Evolutionary conservation across 2,329 filamentous ascomycete genomes (phyloP).

Genomic region (Talaromyces amestolkiae): DNA sequence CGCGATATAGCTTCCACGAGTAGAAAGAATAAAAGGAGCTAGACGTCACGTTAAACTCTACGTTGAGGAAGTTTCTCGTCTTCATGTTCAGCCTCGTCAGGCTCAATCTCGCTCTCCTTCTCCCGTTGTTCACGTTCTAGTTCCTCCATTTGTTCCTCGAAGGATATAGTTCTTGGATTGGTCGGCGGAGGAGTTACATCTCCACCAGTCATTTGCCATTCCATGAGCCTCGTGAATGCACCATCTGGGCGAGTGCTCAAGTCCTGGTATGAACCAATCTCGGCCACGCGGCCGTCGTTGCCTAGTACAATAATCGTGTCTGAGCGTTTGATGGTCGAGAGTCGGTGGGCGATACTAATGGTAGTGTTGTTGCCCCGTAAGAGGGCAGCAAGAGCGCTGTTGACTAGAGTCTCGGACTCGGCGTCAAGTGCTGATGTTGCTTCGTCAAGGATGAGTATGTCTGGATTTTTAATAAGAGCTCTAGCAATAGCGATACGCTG

Average conservation of each 20-base stretch:
- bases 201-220: slow-evolving; percentile 94
- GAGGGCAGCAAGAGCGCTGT: slow-evolving; percentile 77
- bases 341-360: slow-evolving; percentile 92
- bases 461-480: slow-evolving; percentile 89
- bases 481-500: slow-evolving; percentile 96
- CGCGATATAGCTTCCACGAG: neutral
- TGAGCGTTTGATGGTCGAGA: slow-evolving; percentile 94
- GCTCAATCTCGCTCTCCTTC: slow-evolving; percentile 31
- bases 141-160: slow-evolving; percentile 53
- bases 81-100: slow-evolving; percentile 24
- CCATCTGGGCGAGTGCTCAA: slow-evolving; percentile 71
- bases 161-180: slow-evolving; percentile 36
- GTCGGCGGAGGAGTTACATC: slow-evolving; percentile 46
- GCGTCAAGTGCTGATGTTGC: slow-evolving; percentile 94
- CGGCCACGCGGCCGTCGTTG: slow-evolving; percentile 81
- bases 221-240: slow-evolving; percentile 93
- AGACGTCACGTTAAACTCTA: slow-evolving; percentile 4
- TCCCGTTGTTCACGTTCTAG: slow-evolving; percentile 33
- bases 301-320: slow-evolving; percentile 92
- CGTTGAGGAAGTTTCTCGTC: slow-evolving; percentile 7
- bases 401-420: slow-evolving; percentile 94
- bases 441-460: slow-evolving; percentile 95
- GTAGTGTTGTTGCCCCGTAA: slow-evolving; percentile 89
- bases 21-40: neutral
- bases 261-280: slow-evolving; percentile 79